These are phyloP conservation scores for Lasiodiplodia theobromae DNA, from an alignment of 2,329 filamentous ascomycete genomes.

Conservation along the genomic window DNA sequence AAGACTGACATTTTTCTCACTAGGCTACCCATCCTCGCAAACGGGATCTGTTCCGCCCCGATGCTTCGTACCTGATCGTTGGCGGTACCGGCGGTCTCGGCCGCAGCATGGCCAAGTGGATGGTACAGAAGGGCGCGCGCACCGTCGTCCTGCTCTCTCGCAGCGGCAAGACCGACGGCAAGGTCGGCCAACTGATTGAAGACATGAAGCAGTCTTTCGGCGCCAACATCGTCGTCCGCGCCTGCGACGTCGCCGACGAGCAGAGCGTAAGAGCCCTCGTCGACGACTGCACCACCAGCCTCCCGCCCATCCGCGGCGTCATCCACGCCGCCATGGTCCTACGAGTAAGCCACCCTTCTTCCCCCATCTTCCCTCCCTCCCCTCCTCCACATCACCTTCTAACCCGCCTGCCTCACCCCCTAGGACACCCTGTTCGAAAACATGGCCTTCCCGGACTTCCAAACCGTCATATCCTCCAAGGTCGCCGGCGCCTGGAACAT, in stretches of 20 bases:
- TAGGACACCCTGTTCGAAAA: slow-evolving; percentile 27
- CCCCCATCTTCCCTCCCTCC: slow-evolving; percentile 28
- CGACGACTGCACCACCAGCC: not conserved
- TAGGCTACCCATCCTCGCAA: slow-evolving; percentile 19
- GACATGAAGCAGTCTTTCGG: not conserved
- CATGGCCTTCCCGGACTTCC: slow-evolving; percentile 33
- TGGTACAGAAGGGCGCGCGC: slow-evolving; percentile 38
- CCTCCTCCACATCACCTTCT: not conserved
- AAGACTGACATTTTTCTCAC: not conserved
- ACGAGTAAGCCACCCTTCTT: slow-evolving; percentile 32
- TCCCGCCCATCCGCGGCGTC: slow-evolving; percentile 37
- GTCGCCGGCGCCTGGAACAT: slow-evolving; percentile 40
- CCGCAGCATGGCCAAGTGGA: slow-evolving; percentile 38
- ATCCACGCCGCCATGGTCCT: slow-evolving; percentile 42
- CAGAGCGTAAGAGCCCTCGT: slow-evolving; percentile 2
- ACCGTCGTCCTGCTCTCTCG: slow-evolving; percentile 38
- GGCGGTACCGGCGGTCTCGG: slow-evolving; percentile 42
- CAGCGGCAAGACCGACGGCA: slow-evolving; percentile 16
- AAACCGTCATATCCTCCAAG: slow-evolving; percentile 36
- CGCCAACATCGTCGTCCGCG: slow-evolving; percentile 12
- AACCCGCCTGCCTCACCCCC: not conserved
- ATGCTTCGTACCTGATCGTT: slow-evolving; percentile 40
- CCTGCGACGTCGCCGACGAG: slow-evolving; percentile 26
- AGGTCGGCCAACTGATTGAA: slow-evolving; percentile 14
- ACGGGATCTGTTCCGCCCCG: slow-evolving; percentile 26